These are phyloP conservation scores for Tillandsia leiboldiana DNA, from an alignment of 176 grass and related monocot genomes.

Conservation along the genomic window DNA sequence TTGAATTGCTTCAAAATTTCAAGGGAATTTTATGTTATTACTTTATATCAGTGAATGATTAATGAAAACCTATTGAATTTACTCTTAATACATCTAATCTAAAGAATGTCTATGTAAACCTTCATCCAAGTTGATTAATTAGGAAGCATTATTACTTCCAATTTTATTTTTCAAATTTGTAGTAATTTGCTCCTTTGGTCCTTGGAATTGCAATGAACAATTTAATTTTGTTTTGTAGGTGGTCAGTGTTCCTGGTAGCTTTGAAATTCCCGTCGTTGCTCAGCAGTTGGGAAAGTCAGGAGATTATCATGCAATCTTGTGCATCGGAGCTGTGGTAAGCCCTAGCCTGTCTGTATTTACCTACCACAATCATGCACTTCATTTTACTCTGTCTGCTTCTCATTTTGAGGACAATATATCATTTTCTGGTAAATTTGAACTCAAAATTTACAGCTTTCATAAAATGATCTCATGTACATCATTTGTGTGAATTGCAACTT, in stretches of 20 bases:
- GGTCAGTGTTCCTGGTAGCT: slow-evolving; percentile 91
- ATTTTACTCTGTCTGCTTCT: slow-evolving; percentile 5
- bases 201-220: background rate
- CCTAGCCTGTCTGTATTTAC: slow-evolving; percentile 2
- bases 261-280: slow-evolving; percentile 85
- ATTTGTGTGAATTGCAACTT: too few species aligned
- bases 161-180: background rate
- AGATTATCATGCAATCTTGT: slow-evolving; percentile 76
- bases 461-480: too few species aligned
- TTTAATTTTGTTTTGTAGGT: slow-evolving; percentile 39
- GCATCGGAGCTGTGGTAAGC: slow-evolving; percentile 95
- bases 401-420: background rate
- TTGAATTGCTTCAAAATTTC: too few species aligned
- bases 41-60: too few species aligned
- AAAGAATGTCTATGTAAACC: too few species aligned
- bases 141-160: background rate
- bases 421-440: too few species aligned
- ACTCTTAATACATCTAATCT: too few species aligned
- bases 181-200: background rate
- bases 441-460: too few species aligned
- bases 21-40: too few species aligned
- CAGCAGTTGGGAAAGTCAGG: slow-evolving; percentile 86
- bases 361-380: background rate
- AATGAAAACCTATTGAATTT: too few species aligned
- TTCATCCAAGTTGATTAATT: background rate